Evolutionary conservation across 2,329 filamentous ascomycete species (phyloP).

Genomic region (Thielaviopsis punctulata): DNA sequence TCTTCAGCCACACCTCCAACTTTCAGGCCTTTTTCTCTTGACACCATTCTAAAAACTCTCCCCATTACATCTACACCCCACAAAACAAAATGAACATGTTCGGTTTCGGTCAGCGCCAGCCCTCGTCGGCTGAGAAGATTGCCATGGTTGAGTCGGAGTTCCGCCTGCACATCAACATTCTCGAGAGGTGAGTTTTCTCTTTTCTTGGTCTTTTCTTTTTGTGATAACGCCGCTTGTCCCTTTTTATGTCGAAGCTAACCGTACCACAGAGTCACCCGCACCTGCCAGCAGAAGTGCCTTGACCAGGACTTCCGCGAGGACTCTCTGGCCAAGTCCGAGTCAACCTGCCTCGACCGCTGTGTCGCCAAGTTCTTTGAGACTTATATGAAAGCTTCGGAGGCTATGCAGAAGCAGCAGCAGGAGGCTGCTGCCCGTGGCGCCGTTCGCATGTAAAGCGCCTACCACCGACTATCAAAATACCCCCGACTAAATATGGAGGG

Average conservation of each 20-base stretch:
- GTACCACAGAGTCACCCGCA: constrained; percentile 53
- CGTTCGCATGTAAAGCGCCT: constrained; percentile 8
- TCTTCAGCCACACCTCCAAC: constrained; percentile 3
- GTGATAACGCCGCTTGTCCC: background rate
- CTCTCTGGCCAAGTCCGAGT: constrained; percentile 97
- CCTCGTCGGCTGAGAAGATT: constrained; percentile 93
- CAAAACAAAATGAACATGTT: constrained; percentile 26
- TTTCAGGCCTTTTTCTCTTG: constrained; percentile 10
- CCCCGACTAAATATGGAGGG: background rate
- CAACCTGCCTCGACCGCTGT: constrained; percentile 94
- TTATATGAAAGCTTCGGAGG: constrained; percentile 92
- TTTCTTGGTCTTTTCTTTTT: background rate
- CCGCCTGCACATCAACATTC: constrained; percentile 95
- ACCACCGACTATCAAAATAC: background rate
- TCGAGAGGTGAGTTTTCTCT: constrained; percentile 59
- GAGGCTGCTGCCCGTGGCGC: constrained; percentile 21
- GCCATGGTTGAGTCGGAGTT: constrained; percentile 91
- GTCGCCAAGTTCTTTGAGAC: constrained; percentile 97
- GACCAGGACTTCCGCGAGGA: constrained; percentile 83
- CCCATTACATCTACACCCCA: background rate
- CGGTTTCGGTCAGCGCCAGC: constrained; percentile 49
- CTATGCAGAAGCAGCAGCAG: constrained; percentile 78
- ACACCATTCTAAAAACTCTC: background rate
- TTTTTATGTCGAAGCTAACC: background rate
- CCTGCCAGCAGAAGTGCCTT: constrained; percentile 88